phyloP scores from a whole-genome alignment of 257 asterid genomes.

The Fraxinus anomala region DNA sequence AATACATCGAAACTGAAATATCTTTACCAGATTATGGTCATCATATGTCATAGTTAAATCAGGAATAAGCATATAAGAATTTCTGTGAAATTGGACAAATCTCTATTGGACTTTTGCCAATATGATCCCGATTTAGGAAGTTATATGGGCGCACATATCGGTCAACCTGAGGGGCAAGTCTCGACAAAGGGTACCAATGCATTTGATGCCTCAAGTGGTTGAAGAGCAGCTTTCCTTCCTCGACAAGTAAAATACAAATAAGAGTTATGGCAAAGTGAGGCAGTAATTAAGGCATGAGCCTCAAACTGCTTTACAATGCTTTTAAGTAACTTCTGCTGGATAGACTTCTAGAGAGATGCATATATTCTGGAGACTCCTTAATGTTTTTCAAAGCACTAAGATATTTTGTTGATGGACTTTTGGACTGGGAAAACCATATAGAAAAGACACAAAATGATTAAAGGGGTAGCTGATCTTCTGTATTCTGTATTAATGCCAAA shows the following conservation, averaged over 20 bases:
- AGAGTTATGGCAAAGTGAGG: not conserved
- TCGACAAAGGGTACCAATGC: not conserved
- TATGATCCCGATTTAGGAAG: not conserved
- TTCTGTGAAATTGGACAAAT: no score
- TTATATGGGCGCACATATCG: not conserved
- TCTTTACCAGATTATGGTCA: no score
- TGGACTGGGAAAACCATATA: constrained; percentile 1
- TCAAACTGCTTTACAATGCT: constrained; percentile 8
- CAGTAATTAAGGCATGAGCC: not conserved
- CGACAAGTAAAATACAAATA: not conserved
- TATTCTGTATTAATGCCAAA: constrained; percentile 8
- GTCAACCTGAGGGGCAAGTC: not conserved
- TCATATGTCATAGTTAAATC: not conserved
- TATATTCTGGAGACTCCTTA: constrained; percentile 4
- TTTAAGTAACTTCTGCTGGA: constrained; percentile 11
- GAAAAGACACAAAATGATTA: not conserved
- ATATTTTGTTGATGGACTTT: not conserved
- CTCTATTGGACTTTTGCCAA: no score
- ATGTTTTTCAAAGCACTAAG: not conserved
- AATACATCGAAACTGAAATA: no score
- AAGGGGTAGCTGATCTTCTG: not conserved
- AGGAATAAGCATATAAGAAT: no score
- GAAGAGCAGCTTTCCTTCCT: not conserved
- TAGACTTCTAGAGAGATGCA: not conserved
- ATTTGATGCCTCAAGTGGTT: not conserved